These are phyloP conservation scores for Aspergillus steynii DNA, from an alignment of 495 filamentous ascomycete genomes.

Conservation along the genomic window DNA sequence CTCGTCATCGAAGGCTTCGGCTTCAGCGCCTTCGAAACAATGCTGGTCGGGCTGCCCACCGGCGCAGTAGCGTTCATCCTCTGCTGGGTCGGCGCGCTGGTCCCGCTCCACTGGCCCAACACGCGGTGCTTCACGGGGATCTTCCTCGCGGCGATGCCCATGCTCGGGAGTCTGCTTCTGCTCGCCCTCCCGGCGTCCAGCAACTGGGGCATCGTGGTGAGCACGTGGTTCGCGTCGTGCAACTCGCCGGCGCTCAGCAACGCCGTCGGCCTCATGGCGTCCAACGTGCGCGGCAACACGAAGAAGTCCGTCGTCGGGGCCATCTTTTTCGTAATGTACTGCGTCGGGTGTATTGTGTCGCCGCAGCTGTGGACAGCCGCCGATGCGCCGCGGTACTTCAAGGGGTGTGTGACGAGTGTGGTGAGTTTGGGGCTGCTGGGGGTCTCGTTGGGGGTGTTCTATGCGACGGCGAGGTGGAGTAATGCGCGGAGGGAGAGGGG, in stretches of 20 bases:
- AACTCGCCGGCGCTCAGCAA: conserved; percentile 28
- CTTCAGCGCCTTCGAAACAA: conserved; percentile 3
- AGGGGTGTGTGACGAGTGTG: conserved; percentile 43
- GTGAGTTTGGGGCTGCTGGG: conserved; percentile 33
- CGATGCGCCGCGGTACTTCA: conserved; percentile 51
- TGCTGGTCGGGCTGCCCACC: neutral
- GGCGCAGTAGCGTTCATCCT: neutral
- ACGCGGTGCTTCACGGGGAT: conserved; percentile 1
- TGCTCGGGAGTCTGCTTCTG: conserved; percentile 1
- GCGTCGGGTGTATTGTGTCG: conserved; percentile 59
- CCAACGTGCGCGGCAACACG: conserved; percentile 36
- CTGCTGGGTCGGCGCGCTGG: neutral
- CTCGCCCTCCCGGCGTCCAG: conserved; percentile 13
- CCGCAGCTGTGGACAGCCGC: conserved; percentile 56
- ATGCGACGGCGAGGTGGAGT: conserved; percentile 21
- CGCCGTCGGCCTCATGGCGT: conserved; percentile 48
- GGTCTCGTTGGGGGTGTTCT: conserved; percentile 27
- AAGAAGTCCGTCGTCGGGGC: conserved; percentile 48
- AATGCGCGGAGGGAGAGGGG: neutral
- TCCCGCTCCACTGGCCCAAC: neutral
- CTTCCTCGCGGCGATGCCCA: neutral
- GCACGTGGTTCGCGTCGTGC: conserved; percentile 13
- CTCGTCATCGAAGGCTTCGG: neutral
- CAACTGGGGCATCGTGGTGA: conserved; percentile 27
- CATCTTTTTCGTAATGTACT: conserved; percentile 52